Evolutionary conservation across 768 basidiomycete species (phyloP), one percentile per base, ranked within the genome.

Genomic region (Rhodotorula babjevae): DNA sequence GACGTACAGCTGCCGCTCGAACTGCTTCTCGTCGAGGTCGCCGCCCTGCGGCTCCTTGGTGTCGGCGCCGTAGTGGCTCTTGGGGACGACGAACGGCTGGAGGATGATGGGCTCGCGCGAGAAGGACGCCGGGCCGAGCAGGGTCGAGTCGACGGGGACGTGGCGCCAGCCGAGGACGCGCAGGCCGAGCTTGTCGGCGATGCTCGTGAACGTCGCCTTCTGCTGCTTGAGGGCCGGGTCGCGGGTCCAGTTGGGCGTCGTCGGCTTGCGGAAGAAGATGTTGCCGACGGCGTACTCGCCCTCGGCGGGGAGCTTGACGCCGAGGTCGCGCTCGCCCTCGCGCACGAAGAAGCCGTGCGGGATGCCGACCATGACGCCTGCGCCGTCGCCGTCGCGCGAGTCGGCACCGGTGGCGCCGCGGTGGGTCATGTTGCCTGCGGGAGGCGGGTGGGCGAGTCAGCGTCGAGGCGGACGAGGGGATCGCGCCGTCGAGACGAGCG

Each of bases 271-370:
- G 86, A 98, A 93, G 83, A 99, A 98, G 72, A 98, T 85, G 82
- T 99, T 99, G 44, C 96, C 96, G 74, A 93, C 92, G 75, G 94
- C 96, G 82, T 97, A 99, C 82, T 95, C 87, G 75, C 95, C 94
- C 56, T 87, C 85, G 61, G 89, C 87, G 65, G 96, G 96, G 71
- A 99, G 87, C 73, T 85, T 83, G 81, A 89, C 88, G 66, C 87
- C 88, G 68, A 97, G 85, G 77, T 93, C 93, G 80, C 89, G 86
- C 83, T 92, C 90, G 68, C 87, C 90, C 81, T 99, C 96, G 79
- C 92, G 89, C 82, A 93, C 88, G 84, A 99, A 95, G 83, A 99
- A 93, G 64, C 83, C 84, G 82, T 99, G 95, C 50, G 96, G 96
- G 77, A 99, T 92, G 67, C 88, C 88, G 49, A 93, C 94, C 96